Evolutionary conservation across 495 filamentous ascomycete genomes (phyloP).

Genomic region (Gamarada debralockiae): DNA sequence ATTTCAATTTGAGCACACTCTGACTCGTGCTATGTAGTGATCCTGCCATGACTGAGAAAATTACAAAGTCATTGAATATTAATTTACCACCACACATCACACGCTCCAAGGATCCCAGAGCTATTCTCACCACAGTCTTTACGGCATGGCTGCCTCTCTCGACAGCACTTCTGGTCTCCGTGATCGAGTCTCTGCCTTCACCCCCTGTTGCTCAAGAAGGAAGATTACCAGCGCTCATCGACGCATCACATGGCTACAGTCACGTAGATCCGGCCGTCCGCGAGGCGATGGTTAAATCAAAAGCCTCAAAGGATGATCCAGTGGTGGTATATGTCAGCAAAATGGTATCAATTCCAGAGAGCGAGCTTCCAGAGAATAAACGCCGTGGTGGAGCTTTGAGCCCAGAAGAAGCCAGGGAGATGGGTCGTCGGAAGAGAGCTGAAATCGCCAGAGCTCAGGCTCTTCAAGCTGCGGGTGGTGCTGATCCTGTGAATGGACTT

Average conservation of each 20-base stretch:
- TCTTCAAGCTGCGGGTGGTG: conserved; percentile 29
- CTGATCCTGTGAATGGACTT: conserved; percentile 36
- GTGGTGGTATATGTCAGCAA: conserved; percentile 97
- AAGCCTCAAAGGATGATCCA: conserved; percentile 61
- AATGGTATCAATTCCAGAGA: conserved; percentile 93
- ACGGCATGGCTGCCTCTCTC: conserved; percentile 89
- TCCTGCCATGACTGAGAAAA: conserved; percentile 80
- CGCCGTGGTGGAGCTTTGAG: conserved; percentile 64
- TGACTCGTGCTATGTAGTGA: conserved; percentile 51
- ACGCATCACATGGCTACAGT: conserved; percentile 73
- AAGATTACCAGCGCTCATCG: conserved; percentile 72
- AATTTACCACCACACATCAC: conserved; percentile 78
- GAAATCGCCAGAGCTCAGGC: conserved; percentile 76
- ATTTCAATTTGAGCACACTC: conserved; percentile 2
- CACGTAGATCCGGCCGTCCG: conserved; percentile 63
- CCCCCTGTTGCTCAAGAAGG: conserved; percentile 80
- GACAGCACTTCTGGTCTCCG: conserved; percentile 86
- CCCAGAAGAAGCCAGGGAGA: conserved; percentile 83
- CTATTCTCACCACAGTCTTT: conserved; percentile 83
- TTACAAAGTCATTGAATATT: conserved; percentile 86
- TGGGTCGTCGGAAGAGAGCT: conserved; percentile 82
- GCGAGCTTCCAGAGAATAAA: conserved; percentile 79
- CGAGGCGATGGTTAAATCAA: conserved; percentile 78
- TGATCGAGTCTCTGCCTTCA: conserved; percentile 88
- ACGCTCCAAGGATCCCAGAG: conserved; percentile 76